Evolutionary conservation across 2,329 filamentous ascomycete genomes (phyloP), one percentile per base, ranked within the genome.

Genomic region (Penicillium aurantiogriseum): DNA sequence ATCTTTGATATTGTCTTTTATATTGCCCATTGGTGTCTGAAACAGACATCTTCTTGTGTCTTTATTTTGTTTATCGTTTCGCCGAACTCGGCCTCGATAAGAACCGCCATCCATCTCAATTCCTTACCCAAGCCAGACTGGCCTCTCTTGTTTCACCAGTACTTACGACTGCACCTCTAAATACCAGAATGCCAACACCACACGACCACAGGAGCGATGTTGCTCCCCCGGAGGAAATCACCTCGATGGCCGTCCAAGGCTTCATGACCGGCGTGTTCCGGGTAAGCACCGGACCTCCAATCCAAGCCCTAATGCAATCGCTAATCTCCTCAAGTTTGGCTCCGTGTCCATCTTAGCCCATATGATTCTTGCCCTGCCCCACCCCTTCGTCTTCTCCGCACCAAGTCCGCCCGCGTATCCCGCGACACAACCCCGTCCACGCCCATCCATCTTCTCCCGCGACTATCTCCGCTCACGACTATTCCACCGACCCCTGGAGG

Each of bases 301-400:
- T 5, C 9, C n/a, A 27, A 31, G 8, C 38, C 31, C 31, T 56
- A 35, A 27, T 47, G 43, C 55, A 40, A 49, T 42, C 38, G 36
- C 23, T 56, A 49, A 51, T 50, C 9, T 25, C 33, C 21, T 36
- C 43, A 53, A 77, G 76, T 80, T 77, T 63, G 76, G 76, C 60
- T 74, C 76, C 33, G 73, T 79, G 56, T 78, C 76, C n/a, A 74
- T 80, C 54, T 65, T 78, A 25, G 73, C 76, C 3, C 77, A 80
- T 63, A 72, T 79, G 69, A 76, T 78, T 56, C 65, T 80, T 59
- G 71, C 68, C 51, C 70, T 76, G 48, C 76, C 75, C 23, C 76
- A 77, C 58, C 76, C 76, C 2, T 75, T 77, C 57, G 73, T 70
- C 53, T 77, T 77, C 62, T 65, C 71, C 38, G 57, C 67, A 2